A percentile compares a stretch with the other conserved stretches of the same genome.
phyloP scores from a whole-genome alignment of 2,329 filamentous ascomycete genomes.

The Xylaria arbuscula region DNA sequence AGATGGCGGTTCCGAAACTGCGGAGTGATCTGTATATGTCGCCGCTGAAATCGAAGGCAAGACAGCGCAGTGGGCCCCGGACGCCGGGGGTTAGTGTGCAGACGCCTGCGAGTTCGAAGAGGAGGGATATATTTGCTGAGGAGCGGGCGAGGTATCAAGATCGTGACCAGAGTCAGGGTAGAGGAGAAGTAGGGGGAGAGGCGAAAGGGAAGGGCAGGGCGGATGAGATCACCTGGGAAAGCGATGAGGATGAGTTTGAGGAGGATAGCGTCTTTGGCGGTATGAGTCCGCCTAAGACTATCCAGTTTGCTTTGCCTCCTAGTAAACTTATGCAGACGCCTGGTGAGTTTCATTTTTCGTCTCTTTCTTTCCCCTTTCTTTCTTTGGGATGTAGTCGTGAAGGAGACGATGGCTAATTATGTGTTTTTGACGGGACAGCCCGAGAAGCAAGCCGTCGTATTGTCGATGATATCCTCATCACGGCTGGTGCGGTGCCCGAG shows the following conservation, averaged over 20 bases:
- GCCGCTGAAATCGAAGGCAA: constrained; percentile 65
- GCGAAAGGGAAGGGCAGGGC: constrained; percentile 47
- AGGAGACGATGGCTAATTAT: constrained; percentile 8
- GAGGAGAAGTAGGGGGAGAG: background rate
- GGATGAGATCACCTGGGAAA: constrained; percentile 77
- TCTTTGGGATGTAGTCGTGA: too few relatives aligned
- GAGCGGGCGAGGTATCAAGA: constrained; percentile 42
- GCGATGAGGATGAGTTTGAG: constrained; percentile 75
- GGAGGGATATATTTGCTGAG: constrained; percentile 61
- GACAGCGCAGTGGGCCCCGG: constrained; percentile 63
- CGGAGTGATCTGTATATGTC: constrained; percentile 88
- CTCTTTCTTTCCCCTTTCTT: too few relatives aligned
- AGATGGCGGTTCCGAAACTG: constrained; percentile 82
- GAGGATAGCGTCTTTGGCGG: constrained; percentile 68
- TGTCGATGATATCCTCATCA: constrained; percentile 81
- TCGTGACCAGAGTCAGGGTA: too few relatives aligned
- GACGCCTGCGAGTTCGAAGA: constrained; percentile 71
- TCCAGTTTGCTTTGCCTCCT: constrained; percentile 83
- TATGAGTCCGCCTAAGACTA: constrained; percentile 92
- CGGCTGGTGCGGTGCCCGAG: constrained; percentile 73
- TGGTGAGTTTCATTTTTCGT: constrained; percentile 59
- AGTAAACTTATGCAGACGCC: constrained; percentile 84
- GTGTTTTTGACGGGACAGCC: constrained; percentile 57
- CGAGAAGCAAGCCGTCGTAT: constrained; percentile 84
- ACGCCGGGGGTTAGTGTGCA: constrained; percentile 89